Evolutionary conservation across 1,284 basidiomycete species (phyloP).

Genomic region (Dichomitus squalens): DNA sequence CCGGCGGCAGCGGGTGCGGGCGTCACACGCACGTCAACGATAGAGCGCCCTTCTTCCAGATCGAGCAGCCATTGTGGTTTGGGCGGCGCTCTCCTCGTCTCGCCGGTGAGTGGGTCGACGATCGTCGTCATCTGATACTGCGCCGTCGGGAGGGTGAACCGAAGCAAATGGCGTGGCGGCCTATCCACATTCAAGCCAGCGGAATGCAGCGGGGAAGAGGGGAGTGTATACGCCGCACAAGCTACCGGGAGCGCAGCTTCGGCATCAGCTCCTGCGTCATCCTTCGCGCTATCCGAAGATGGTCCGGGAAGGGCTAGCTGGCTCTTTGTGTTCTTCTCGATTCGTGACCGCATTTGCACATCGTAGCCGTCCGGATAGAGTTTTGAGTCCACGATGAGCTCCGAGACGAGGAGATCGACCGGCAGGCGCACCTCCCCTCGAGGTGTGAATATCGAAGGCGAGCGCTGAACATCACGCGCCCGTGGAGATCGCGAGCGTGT

Average conservation of each 20-base stretch:
- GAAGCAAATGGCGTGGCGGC: conserved; percentile 72
- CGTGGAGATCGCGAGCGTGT: conserved; percentile 28
- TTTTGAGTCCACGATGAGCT: conserved; percentile 77
- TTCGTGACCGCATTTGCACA: conserved; percentile 51
- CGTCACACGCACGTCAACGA: conserved; percentile 62
- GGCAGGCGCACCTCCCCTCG: conserved; percentile 59
- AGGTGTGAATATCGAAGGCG: conserved; percentile 56
- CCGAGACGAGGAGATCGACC: conserved; percentile 67
- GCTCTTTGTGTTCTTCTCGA: conserved; percentile 36
- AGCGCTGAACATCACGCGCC: conserved; percentile 36
- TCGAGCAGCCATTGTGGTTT: conserved; percentile 78
- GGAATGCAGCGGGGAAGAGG: conserved; percentile 80
- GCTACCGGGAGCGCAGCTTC: conserved; percentile 49
- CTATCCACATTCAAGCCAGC: conserved; percentile 61
- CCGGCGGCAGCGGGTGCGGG: conserved; percentile 35
- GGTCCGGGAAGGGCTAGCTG: conserved; percentile 24
- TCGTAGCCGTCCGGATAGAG: conserved; percentile 74
- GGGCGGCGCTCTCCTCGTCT: conserved; percentile 60
- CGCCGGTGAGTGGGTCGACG: conserved; percentile 80
- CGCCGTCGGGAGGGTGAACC: conserved; percentile 80
- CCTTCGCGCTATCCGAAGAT: conserved; percentile 1
- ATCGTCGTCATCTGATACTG: conserved; percentile 76
- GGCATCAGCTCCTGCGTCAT: conserved; percentile 3
- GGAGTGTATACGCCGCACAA: conserved; percentile 65
- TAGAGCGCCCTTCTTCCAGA: conserved; percentile 64